Percentiles rank a stretch among this genome's conserved stretches.
Evolutionary conservation across 2,329 filamentous ascomycete species (phyloP).

Genomic region (Fusarium irregulare): DNA sequence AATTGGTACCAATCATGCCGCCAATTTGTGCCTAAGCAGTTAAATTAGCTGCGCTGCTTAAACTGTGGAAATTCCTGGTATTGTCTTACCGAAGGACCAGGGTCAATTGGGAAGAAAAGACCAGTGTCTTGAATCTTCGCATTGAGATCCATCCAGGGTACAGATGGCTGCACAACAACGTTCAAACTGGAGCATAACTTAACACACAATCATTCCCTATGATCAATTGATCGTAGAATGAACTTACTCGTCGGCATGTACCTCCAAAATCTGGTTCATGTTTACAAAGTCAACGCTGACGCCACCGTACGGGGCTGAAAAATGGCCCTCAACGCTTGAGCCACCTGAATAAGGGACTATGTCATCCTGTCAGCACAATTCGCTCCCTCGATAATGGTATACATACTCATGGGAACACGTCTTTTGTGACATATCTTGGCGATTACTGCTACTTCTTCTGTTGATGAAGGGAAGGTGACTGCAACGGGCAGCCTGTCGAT

Average conservation of each 20-base stretch:
- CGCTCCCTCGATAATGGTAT: accelerated
- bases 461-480: slow-evolving; percentile 70
- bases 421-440: slow-evolving; percentile 77
- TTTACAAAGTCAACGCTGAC: slow-evolving; percentile 88
- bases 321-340: slow-evolving; percentile 88
- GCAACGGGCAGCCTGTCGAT: slow-evolving; percentile 70
- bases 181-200: slow-evolving; percentile 68
- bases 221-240: accelerated
- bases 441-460: slow-evolving; percentile 68
- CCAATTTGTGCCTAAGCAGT: slow-evolving; percentile 73
- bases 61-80: accelerated
- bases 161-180: slow-evolving; percentile 87
- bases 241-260: slow-evolving; percentile 76
- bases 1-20: slow-evolving; percentile 85
- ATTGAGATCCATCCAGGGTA: slow-evolving; percentile 91
- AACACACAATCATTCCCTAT: accelerated
- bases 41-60: slow-evolving; percentile 50
- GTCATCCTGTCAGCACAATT: accelerated
- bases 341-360: slow-evolving; percentile 82
- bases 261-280: slow-evolving; percentile 83
- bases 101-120: slow-evolving; percentile 92
- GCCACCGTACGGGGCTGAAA: slow-evolving; percentile 86
- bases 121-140: slow-evolving; percentile 74
- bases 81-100: slow-evolving; percentile 59
- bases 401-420: slow-evolving; percentile 76